phyloP scores from a whole-genome alignment of 2,329 filamentous ascomycete species.

The Penicillium sp. region DNA sequence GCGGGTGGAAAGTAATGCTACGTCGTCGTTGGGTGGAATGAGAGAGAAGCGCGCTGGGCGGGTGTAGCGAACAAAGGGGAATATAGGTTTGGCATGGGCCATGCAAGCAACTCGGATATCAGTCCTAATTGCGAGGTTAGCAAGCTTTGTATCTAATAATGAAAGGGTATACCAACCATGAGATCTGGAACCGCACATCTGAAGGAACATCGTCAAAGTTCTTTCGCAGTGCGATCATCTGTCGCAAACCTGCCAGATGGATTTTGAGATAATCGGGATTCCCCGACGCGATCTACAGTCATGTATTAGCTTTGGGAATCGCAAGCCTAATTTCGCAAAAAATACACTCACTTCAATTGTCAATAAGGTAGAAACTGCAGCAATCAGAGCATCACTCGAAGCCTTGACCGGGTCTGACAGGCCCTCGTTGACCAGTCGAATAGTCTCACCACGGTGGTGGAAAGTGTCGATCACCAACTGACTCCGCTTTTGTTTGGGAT shows the following conservation, averaged over 20 bases:
- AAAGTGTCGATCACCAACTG: constrained; percentile 39
- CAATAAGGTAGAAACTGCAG: constrained; percentile 40
- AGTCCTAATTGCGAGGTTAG: constrained; percentile 31
- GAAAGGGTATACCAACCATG: constrained; percentile 32
- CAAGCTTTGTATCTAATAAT: not conserved
- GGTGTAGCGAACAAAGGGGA: constrained; percentile 38
- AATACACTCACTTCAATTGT: constrained; percentile 38
- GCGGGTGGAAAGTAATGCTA: constrained; percentile 33
- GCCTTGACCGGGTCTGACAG: constrained; percentile 40
- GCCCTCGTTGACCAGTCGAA: constrained; percentile 40
- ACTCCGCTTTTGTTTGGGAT: constrained; percentile 34
- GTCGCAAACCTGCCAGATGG: constrained; percentile 40
- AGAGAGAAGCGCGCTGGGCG: constrained; percentile 34
- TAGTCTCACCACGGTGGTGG: constrained; percentile 42
- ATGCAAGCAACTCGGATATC: constrained; percentile 44
- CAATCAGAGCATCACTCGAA: constrained; percentile 42
- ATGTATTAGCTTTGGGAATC: not conserved
- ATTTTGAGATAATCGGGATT: constrained; percentile 43
- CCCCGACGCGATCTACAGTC: constrained; percentile 37
- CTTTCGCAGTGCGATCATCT: constrained; percentile 41
- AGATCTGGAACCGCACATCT: constrained; percentile 41
- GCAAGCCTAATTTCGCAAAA: not conserved
- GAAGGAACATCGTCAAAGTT: constrained; percentile 40
- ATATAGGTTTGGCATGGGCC: constrained; percentile 40
- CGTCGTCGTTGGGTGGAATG: constrained; percentile 32